Evolutionary conservation across 2,329 filamentous ascomycete genomes (phyloP).

Genomic region (Ophiostoma sp.): DNA sequence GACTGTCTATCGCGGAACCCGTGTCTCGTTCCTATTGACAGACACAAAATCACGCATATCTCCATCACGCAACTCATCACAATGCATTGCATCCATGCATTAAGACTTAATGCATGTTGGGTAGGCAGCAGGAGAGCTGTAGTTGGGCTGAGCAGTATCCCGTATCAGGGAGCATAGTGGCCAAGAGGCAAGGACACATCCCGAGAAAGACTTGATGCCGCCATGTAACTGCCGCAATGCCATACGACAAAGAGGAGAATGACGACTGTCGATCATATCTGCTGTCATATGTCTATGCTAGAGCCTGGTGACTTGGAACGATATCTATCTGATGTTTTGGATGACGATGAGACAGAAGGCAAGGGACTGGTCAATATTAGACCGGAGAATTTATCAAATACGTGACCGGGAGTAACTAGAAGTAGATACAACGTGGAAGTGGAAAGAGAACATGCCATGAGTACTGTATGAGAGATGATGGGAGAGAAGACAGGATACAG

Average conservation of each 20-base stretch:
- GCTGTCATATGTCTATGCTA: not conserved
- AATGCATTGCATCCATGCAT: constrained; percentile 5
- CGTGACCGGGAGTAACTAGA: not conserved
- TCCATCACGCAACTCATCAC: not conserved
- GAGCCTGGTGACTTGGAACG: not conserved
- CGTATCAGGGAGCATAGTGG: too few relatives aligned
- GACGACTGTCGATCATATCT: not conserved
- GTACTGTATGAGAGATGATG: too few relatives aligned
- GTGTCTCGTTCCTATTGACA: constrained; percentile 11
- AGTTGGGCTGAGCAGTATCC: not conserved
- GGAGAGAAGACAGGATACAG: too few relatives aligned
- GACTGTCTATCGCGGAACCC: not conserved
- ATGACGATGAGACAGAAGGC: not conserved
- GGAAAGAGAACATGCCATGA: not conserved
- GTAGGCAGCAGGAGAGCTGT: not conserved
- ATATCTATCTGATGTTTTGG: not conserved
- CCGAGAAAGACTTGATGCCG: not conserved
- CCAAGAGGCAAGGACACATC: not conserved
- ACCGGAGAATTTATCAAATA: not conserved
- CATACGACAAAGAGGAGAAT: not conserved
- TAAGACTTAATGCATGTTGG: not conserved
- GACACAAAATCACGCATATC: constrained; percentile 1
- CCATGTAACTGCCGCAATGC: not conserved
- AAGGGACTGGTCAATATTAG: not conserved
- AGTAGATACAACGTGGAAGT: not conserved